Evolutionary conservation across 805 yeast genomes (phyloP), one percentile per base, ranked within the genome.

Genomic region (Wickerhamomyces ciferrii): DNA sequence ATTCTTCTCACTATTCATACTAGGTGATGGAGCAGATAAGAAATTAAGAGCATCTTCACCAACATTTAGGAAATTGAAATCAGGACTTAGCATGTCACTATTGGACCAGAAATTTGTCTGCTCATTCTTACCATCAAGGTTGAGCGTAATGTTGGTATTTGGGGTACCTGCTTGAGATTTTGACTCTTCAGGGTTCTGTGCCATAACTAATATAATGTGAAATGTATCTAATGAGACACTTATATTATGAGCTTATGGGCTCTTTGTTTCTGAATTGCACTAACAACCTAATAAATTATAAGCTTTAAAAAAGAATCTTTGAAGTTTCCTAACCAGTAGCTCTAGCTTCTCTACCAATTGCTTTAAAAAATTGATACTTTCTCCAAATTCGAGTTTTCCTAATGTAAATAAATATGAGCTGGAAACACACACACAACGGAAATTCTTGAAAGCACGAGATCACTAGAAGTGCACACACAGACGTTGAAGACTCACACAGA

Each of bases 41-140:
- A 54, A 53, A 38, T 45, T 42, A 41, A 45, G 43, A 3, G 45
- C 18, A 0, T 55, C 61, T 20, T 55, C 55, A 2, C 61, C 55
- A 27, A 53, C 53, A 25, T 50, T 51, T 21, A 59, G 48, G 20
- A 58, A 51, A 50, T 56, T 56, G 43, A 59, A 58, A 31, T 58
- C 62, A 5, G 53, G 27, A 19, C 43, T 48, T 31, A 58, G 24
- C 17, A 47, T 39, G 14, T 53, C 56, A 13, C 6, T 13, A 7
- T 10, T 35, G 5, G 19, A 15, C 38, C 38, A 35, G 13, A 35
- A 13, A 5, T 19, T 35, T 7, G 15, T 4, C 6, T 35, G 38
- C 5, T 35, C 38, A 37, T 37, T 20, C 10, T 37, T 37, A 5
- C 2, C 27, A 8, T 37, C 35, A 5, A 18, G 15, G 15, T 27